Base-by-base conservation (phyloP, 495 filamentous ascomycete genomes). In the Neurospora intermedia region DNA sequence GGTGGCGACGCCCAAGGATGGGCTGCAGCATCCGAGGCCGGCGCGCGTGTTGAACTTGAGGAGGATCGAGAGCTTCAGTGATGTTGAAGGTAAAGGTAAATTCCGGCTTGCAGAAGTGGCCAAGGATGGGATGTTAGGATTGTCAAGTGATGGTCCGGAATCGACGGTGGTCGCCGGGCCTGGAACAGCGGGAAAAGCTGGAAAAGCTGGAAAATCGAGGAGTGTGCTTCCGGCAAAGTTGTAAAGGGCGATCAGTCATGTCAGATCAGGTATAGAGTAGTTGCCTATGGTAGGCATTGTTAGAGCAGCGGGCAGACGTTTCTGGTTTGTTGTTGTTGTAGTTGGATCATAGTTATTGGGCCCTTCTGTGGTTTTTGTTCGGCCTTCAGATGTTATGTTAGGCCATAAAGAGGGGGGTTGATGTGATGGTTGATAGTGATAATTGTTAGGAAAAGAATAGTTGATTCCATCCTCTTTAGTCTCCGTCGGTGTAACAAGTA, bases 21-120 rank as follows among this genome's bases (percentile, higher is more conserved):
- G 72, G 18, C 69, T 84, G 72, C 70, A 73, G 70, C 79, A 84
- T 70, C 82, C 82, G 11, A 74, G 78, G 46, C 82, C 81, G 43
- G 18, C 77, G 66, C 76, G 79, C 69, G 73, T 78, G 70, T 20
- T 78, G 70, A 78, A 82, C 59, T 75, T 82, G 76, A 75, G 75
- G 40, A 80, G 76, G 72, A 76, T 84, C 72, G 81, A 79, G 72
- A 72, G 75, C 42, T 76, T 79, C 27, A 46, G 77, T 48, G 38
- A 74, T 38, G 74, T 62, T 1, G 11, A 62, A 18, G 15, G 27
- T 62, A 62, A 59, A 74, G 38, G 54, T 31, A 43, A 69, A 45
- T 59, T 20, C 10, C 45, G 59, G 66, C 9, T 73, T 75, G 73
- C 71, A 73, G 41, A 31, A 71, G 70, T 43, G 77, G 73, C 45